These are phyloP conservation scores for Myotisia sp. DNA, from an alignment of 2,329 filamentous ascomycete genomes.

Conservation along the genomic window DNA sequence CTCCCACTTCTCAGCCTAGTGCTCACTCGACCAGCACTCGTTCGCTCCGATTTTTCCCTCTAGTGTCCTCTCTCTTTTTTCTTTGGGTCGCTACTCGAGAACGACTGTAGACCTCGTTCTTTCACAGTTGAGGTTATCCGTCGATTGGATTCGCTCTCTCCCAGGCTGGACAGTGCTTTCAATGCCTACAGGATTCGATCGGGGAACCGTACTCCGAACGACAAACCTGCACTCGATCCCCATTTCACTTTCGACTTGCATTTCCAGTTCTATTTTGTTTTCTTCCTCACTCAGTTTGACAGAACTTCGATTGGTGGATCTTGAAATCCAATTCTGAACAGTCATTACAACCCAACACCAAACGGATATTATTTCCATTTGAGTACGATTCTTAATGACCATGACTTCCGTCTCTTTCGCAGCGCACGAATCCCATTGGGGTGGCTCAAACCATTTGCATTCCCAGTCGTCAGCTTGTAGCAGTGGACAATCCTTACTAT, in stretches of 20 bases:
- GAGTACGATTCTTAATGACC: neutral
- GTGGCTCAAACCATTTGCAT: neutral
- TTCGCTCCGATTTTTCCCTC: neutral
- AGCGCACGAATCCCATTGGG: conserved; percentile 3
- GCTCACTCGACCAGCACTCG: neutral
- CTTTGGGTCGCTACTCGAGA: neutral
- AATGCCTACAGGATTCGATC: too few relatives aligned
- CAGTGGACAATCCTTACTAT: neutral
- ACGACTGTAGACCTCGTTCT: neutral
- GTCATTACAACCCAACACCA: too few relatives aligned
- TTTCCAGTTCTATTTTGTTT: neutral
- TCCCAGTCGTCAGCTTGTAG: neutral
- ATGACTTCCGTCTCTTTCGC: conserved; percentile 1
- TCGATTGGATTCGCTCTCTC: too few relatives aligned
- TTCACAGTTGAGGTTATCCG: neutral
- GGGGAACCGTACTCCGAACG: too few relatives aligned
- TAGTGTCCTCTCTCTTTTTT: neutral
- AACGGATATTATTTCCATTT: neutral
- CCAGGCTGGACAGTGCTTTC: too few relatives aligned
- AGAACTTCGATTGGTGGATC: neutral
- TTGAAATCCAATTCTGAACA: too few relatives aligned
- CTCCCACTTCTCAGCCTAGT: neutral
- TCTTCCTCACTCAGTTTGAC: neutral
- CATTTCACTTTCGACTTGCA: neutral
- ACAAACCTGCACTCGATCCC: neutral